Percentiles rank a stretch among this genome's conserved stretches.
These are phyloP conservation scores for Fonsecaea erecta DNA, from an alignment of 2,329 filamentous ascomycete genomes.

Conservation along the genomic window DNA sequence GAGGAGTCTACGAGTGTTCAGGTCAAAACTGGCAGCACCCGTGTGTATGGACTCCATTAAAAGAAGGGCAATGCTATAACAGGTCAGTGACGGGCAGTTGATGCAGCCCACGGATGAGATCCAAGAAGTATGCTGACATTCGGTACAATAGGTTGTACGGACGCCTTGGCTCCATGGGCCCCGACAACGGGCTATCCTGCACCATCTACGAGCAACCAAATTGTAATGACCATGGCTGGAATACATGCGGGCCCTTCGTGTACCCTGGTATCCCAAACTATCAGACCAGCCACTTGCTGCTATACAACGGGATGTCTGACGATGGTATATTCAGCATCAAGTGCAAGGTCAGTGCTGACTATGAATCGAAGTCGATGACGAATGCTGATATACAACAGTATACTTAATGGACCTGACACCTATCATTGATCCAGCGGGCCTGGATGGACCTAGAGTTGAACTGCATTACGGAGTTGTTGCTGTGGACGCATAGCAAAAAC, in stretches of 20 bases:
- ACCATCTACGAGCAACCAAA: constrained; percentile 23
- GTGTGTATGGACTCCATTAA: constrained; percentile 24
- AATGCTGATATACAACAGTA: background rate
- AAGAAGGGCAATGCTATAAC: constrained; percentile 25
- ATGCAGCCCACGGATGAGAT: background rate
- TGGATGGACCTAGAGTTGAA: background rate
- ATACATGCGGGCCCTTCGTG: constrained; percentile 6
- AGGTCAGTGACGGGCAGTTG: constrained; percentile 9
- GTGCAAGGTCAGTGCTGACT: constrained; percentile 7
- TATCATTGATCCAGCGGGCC: background rate
- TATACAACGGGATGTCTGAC: background rate
- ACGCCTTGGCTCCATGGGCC: constrained; percentile 24
- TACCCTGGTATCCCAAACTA: constrained; percentile 26
- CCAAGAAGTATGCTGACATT: background rate
- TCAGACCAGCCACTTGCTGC: constrained; percentile 15
- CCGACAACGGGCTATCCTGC: constrained; percentile 28
- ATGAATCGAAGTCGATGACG: background rate
- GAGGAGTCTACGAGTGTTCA: constrained; percentile 27
- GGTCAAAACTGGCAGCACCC: constrained; percentile 19
- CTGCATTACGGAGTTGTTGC: background rate
- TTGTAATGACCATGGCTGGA: constrained; percentile 25
- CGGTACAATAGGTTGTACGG: constrained; percentile 14
- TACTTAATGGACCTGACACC: background rate
- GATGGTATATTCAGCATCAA: constrained; percentile 21
- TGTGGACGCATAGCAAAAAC: constrained; percentile 16